Base-by-base conservation (phyloP, 2,329 filamentous ascomycete genomes). In the Colletotrichum sp. region DNA sequence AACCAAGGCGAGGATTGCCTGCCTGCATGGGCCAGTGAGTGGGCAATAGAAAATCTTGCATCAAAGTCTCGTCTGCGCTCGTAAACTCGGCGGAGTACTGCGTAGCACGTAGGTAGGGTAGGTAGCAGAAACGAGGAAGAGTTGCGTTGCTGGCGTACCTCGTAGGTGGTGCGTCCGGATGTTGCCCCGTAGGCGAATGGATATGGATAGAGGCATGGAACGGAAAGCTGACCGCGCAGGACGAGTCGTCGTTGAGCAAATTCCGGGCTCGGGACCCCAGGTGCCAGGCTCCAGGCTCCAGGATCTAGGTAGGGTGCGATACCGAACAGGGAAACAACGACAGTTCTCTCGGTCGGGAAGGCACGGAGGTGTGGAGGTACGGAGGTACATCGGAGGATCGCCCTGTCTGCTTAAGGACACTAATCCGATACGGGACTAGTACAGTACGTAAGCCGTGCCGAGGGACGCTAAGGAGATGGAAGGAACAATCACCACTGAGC, bases 381-480 rank as follows among this genome's bases (percentile, higher is more conserved):
- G 73, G 70, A 73, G 57, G 64, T 68, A 65, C 70, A 72, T 68
- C 69, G 69, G 73, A 72, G 63, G 69, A 72, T 64, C 63, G 65
- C 69, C 69, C 69, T 57, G 67, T 28, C 26, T 30, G 36, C n/a
- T 15, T 8, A 3, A 8, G 10, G 44, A 28, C 16, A 9, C 62
- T 68, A 72, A 13, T n/a, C 70, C 13, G 5, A 7, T n/a, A 18
- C 9, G 8, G 44, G 55, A 26, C 64, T 76, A 65, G 72, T 2
- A 10, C 1, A 30, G 21, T 60, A 75, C 72, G 62, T 75, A 67
- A 71, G 69, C 44, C 24, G 16, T 13, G 28, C 28, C n/a, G 65
- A 52, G 28, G 30, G 32, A 34, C 30, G 32, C 32, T 63, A 63
- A 21, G 18, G 12, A 63, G 21, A 34, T 34, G 10, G 57, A n/a